Evolutionary conservation across 345 rosid genomes (phyloP), one percentile per base, ranked within the genome.

Genomic region (Citrus medica): DNA sequence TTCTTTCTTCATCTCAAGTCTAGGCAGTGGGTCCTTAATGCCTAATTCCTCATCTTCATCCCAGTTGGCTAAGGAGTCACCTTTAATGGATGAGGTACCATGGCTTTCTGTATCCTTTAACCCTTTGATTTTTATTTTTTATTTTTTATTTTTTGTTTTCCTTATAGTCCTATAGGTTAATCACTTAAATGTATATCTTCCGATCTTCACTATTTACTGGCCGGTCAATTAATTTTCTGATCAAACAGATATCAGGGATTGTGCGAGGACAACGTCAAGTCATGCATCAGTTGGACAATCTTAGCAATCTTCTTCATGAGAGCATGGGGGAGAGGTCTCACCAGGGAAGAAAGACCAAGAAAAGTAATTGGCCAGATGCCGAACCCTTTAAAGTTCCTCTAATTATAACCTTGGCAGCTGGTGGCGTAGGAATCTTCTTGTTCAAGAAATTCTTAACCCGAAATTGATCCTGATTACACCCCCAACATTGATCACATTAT

Each of bases 71-170:
- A 97, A 87, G 89, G 99, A 93, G 73, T 90, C 90, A 1, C 85
- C 93, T 75, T 75, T 92, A 67, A 79, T 91, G 90, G 97, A 93
- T 76, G 99, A 93, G 98, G 98, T 94, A 89, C 60, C 4, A 30
- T 53, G 33, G 32, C 65, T 75, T 75, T 70, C 68, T 55, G 27
- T 61, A 22, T 53, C 40, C 4, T 25, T 28, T 28, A 53, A 14
- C 64, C 22, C 22, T 53, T 3, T 2, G 16, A 46, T 3, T 46
- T 46, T 42, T 42, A 30, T 30, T 30, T 32, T 32, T 32, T n/a
- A n/a, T n/a, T n/a, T n/a, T 42, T 0, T 42, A 10, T 1, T 46
- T 12, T 12, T n/a, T n/a, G n/a, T n/a, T n/a, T 46, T 46, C 51
- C 51, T 13, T 3, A 13, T 13, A 46, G 51, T 46, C 51, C 51